These are phyloP conservation scores for Moringa oleifera DNA, from an alignment of 345 rosid genomes.

Conservation along the genomic window DNA sequence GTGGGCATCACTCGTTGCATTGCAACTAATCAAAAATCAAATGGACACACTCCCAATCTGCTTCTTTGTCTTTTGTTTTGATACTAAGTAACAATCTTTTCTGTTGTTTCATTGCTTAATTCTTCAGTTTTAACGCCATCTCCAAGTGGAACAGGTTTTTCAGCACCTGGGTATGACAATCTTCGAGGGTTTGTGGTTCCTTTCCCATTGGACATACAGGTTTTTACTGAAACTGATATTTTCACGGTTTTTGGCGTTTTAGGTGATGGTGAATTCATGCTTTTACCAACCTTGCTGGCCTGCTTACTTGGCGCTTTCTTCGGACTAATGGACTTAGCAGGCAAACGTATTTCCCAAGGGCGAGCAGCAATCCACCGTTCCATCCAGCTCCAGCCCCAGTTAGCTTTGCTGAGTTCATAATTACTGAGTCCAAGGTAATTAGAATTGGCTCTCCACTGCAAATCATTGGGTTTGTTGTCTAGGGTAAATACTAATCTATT, in stretches of 20 bases:
- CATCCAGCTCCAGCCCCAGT: conserved; percentile 99
- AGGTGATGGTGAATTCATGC: conserved; percentile 37
- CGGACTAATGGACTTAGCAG: conserved; percentile 36
- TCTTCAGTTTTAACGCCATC: conserved; percentile 21
- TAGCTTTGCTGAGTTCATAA: conserved; percentile 62
- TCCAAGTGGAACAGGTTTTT: conserved; percentile 28
- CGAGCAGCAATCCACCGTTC: conserved; percentile 91
- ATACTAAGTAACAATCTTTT: conserved; percentile 13
- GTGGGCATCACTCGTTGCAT: neutral
- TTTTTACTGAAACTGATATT: conserved; percentile 41
- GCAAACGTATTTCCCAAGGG: conserved; percentile 85
- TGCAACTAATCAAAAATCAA: neutral
- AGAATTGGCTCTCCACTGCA: conserved; percentile 83
- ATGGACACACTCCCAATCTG: neutral
- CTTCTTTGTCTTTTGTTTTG: neutral
- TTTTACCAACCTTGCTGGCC: conserved; percentile 33
- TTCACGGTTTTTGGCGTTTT: conserved; percentile 32
- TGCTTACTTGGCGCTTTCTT: conserved; percentile 45
- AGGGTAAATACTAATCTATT: neutral
- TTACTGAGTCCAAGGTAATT: conserved; percentile 38
- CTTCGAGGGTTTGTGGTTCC: conserved; percentile 45
- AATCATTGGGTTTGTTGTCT: conserved; percentile 6
- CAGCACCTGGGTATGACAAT: conserved; percentile 60
- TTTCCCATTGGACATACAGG: conserved; percentile 34
- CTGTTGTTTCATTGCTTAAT: conserved; percentile 13